Evolutionary conservation across 768 basidiomycete genomes (phyloP).

Genomic region (Leccinum incarnatum): DNA sequence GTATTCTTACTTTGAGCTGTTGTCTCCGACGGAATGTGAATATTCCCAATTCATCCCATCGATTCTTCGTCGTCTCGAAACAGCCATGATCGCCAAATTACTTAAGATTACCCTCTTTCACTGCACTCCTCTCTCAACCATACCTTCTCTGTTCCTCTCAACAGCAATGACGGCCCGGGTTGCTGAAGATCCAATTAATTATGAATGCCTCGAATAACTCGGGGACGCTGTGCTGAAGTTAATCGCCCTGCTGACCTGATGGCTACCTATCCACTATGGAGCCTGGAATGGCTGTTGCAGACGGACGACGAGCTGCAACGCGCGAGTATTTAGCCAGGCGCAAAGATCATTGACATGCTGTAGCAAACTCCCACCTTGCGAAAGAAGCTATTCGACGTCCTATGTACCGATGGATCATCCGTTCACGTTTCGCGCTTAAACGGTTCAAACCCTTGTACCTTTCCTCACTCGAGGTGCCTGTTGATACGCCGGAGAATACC

Average conservation of each 20-base stretch:
- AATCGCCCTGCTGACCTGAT: conserved; percentile 55
- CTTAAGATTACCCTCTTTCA: conserved; percentile 49
- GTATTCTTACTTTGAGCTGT: conserved; percentile 45
- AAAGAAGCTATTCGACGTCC: conserved; percentile 53
- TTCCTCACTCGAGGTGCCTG: conserved; percentile 2
- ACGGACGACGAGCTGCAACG: too few species aligned
- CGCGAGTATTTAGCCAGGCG: conserved; percentile 67
- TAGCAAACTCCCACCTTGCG: conserved; percentile 67
- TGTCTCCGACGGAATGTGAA: conserved; percentile 52
- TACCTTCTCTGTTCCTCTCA: conserved; percentile 48
- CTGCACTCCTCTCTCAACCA: conserved; percentile 37
- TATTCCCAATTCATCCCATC: conserved; percentile 64
- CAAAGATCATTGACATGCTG: conserved; percentile 60
- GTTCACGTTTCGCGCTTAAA: conserved; percentile 42
- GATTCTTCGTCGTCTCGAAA: conserved; percentile 57
- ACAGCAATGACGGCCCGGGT: conserved; percentile 62
- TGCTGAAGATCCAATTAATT: conserved; percentile 57
- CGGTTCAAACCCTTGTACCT: conserved; percentile 40
- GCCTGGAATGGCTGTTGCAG: too few species aligned
- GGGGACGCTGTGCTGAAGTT: conserved; percentile 78
- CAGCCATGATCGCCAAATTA: conserved; percentile 48
- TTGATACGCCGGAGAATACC: background rate
- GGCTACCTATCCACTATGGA: conserved; percentile 66
- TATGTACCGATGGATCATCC: conserved; percentile 69
- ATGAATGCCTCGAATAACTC: conserved; percentile 72